Base-by-base conservation (phyloP, 192 early-diverging fungal species). In the Rhizophagus sp. region DNA sequence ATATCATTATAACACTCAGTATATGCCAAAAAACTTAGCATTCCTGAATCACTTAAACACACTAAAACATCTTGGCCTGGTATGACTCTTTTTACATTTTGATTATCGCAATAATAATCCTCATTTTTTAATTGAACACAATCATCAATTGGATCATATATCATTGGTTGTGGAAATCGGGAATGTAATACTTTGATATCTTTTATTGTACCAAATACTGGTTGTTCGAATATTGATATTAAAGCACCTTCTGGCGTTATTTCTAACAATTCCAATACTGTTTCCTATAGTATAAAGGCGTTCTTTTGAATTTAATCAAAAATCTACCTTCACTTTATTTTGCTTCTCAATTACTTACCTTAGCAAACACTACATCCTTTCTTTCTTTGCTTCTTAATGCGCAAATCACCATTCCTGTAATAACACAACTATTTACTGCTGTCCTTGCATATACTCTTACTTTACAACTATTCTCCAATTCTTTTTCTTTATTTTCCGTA, bases 171-270 rank as follows among this genome's bases (percentile, higher is more conserved):
- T 22, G 69, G 57, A 65, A 85, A 84, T 25, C 13, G 49, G 49
- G 79, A 84, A 63, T 57, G 24, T 8, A 86, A 33, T 4, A 80
- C 39, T 63, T 81, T 81, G 6, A 86, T 72, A 41, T 86, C 85
- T 33, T 84, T 86, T 64, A 86, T 86, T 7, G 81, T 86, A 34
- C 85, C 85, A 80, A 84, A 86, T 5, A 84, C 80, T 22, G 83
- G 81, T 76, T 86, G 85, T 39, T 84, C 83, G 41, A 82, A 73
- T 7, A 86, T 68, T 11, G 80, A 41, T 3, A 72, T 30, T 13
- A 84, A 49, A 3, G 76, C 65, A 9, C 85, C 85, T 24, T 71
- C 70, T 10, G 80, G 81, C n/a, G 79, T 76, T 25, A 39, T 24
- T 12, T 80, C 81, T 52, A 75, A 52, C 34, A 75, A 30, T 22